Evolutionary conservation across 2,329 filamentous ascomycete species (phyloP), one percentile per base, ranked within the genome.

Genomic region (Pseudogymnoascus sp.): DNA sequence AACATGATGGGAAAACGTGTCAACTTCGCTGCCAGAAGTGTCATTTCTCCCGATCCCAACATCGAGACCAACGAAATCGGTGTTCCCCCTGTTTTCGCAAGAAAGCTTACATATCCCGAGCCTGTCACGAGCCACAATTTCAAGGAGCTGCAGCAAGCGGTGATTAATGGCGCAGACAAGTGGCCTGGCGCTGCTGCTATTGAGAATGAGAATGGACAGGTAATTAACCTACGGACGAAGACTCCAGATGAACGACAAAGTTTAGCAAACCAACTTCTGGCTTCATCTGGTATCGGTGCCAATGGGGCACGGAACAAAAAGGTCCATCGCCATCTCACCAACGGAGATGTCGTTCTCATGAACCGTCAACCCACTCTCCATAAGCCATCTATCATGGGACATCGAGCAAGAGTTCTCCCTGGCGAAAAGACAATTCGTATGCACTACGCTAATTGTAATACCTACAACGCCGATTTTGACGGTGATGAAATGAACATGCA

Each of bases 1-100:
- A 97, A 99, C 75, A 97, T 99, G 94, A 99, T 99, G 94, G 94
- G 94, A 64, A 99, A 99, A 80, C 91, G 94, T 79, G 94, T 99
- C 76, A 97, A 99, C 74, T 97, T 94, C 73, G 94, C 94, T 58
- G 94, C 94, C 37, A 88, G 94, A 73, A 96, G 90, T 81, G 94
- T 99, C 73, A 99, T 99, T 68, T 97, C 93, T 8, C 94, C 94
- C 0, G 94, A 99, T 71, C 94, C 94, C 2, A 99, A 97, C 71
- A 96, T 99, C 69, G 94, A 99, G 74, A 97, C 94, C 16, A 97
- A 96, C 73, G 94, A 99, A 75, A 97, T 99, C 66, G 94, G 94
- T 73, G 93, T 99, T 2, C 94, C 94, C 16, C 90, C 93, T n/a
- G 94, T 97, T 12, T 99, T 99, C 73, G 94, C 94, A 1, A 91